Conservation (phyloP, 257 asterid genomes). For the Nicotiana sylvestris region DNA sequence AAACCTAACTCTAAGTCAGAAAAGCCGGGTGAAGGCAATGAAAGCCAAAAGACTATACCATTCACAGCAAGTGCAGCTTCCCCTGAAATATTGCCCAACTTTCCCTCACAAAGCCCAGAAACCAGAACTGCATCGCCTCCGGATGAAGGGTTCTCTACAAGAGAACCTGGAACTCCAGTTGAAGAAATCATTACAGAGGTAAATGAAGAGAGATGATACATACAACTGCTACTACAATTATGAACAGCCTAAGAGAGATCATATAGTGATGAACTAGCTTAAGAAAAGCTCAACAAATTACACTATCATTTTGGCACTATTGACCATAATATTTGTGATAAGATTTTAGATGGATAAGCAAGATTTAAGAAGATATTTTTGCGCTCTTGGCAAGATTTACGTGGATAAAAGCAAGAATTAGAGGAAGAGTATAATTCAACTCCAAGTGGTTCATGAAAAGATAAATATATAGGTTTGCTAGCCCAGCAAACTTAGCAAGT, state of each 20-base stretch:
- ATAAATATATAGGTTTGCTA: neutral
- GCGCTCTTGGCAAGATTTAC: neutral
- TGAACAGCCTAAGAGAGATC: neutral
- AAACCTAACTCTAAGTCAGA: neutral
- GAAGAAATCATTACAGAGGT: conserved; percentile 1
- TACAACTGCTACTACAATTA: neutral
- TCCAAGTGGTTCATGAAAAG: neutral
- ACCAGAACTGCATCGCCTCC: conserved; percentile 13
- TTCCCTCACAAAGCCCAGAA: conserved; percentile 18
- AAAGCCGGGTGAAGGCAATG: neutral
- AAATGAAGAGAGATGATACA: neutral
- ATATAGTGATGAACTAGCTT: neutral
- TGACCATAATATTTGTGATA: neutral
- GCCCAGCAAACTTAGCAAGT: neutral
- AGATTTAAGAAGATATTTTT: neutral
- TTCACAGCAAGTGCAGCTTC: neutral
- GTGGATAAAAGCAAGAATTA: neutral
- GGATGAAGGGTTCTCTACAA: conserved; percentile 27
- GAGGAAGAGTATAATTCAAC: neutral
- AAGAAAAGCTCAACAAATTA: neutral
- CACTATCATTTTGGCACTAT: neutral
- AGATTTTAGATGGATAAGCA: neutral
- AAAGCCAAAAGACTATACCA: neutral
- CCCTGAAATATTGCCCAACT: neutral
- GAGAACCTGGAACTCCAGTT: conserved; percentile 27